Base-by-base conservation (phyloP, 2,329 filamentous ascomycete species). In the Thelonectria discophora region DNA sequence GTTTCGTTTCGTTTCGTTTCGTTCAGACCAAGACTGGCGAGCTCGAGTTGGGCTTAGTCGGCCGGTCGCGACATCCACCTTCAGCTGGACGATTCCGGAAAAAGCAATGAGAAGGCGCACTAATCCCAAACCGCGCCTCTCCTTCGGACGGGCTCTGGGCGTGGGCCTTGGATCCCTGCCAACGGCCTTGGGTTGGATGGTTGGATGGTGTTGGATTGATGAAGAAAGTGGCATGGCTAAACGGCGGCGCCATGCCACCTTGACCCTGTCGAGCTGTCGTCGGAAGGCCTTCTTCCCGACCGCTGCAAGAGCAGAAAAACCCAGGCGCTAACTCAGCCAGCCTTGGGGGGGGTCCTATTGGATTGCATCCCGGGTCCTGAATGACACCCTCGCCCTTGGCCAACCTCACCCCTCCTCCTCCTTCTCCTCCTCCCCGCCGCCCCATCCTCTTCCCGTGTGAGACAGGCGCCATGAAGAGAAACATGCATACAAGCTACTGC, bases 61-160 rank as follows among this genome's bases (percentile, higher is more conserved):
- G 12, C 34, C 12, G 17, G 21, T 45, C 17, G 42, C 32, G 18
- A 42, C 45, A 27, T 56, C 54, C 54, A 56, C 37, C 47, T 60
- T 60, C 58, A 60, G 58, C 40, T 52, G 46, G 20, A 56, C 47
- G 40, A 42, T 51, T 52, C 58, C 52, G 47, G 52, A 60, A 60
- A 60, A 60, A 56, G 58, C 30, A 60, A 56, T 48, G 20, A 39
- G 20, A 27, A 52, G 21, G 54, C 42, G 42, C 43, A 17, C 58
- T 60, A 60, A 48, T 15, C 46, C 46, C 46, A 45, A 55, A 40
- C 30, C 47, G 46, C 40, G 11, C 10, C 21, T 24, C 21, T 6
- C 13, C 47, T 46, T 32, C 52, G 45, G 56, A 56, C 34, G 58
- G 52, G 47, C 47, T 32, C 52, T 40, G 6, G 42, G 52, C 30